Percentiles rank a stretch among this genome's conserved stretches.
phyloP scores from a whole-genome alignment of 306 rosid genomes.

The Inga leiocalycina region DNA sequence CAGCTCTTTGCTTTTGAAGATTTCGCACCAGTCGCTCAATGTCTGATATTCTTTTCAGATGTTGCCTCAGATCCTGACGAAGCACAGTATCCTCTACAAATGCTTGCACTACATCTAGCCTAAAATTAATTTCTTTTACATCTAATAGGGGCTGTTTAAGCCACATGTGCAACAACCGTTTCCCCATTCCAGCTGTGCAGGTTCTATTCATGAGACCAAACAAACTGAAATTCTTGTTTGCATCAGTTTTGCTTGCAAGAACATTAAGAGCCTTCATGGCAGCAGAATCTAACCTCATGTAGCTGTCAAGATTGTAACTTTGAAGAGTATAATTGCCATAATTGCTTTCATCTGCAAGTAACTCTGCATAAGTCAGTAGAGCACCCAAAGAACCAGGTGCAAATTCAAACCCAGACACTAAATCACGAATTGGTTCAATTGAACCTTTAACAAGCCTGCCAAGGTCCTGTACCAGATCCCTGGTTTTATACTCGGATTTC shows the following conservation, averaged over 20 bases:
- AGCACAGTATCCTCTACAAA: slow-evolving; percentile 89
- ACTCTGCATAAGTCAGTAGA: slow-evolving; percentile 79
- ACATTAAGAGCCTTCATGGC: slow-evolving; percentile 93
- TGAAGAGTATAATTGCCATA: slow-evolving; percentile 77
- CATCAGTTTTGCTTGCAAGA: slow-evolving; percentile 90
- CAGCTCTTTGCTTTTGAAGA: slow-evolving; percentile 84
- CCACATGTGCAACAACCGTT: slow-evolving; percentile 90
- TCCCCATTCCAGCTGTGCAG: slow-evolving; percentile 99
- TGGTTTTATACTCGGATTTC: slow-evolving; percentile 79
- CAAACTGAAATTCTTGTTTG: slow-evolving; percentile 94
- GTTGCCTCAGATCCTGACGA: slow-evolving; percentile 86
- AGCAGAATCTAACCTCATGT: slow-evolving; percentile 94
- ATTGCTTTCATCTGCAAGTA: slow-evolving; percentile 90
- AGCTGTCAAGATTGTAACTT: slow-evolving; percentile 76
- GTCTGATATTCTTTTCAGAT: slow-evolving; percentile 89
- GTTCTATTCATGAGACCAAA: slow-evolving; percentile 97
- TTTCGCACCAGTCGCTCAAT: slow-evolving; percentile 77
- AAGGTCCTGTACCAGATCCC: slow-evolving; percentile 92
- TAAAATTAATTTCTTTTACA: slow-evolving; percentile 72
- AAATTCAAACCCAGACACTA: slow-evolving; percentile 83
- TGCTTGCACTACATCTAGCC: slow-evolving; percentile 89
- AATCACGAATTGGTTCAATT: slow-evolving; percentile 84
- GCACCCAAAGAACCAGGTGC: slow-evolving; percentile 93
- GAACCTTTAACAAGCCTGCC: slow-evolving; percentile 95
- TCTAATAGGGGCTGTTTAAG: slow-evolving; percentile 91